Evolutionary conservation across 208 protist species (phyloP).

Genomic region (Sergeia podlipaevii): DNA sequence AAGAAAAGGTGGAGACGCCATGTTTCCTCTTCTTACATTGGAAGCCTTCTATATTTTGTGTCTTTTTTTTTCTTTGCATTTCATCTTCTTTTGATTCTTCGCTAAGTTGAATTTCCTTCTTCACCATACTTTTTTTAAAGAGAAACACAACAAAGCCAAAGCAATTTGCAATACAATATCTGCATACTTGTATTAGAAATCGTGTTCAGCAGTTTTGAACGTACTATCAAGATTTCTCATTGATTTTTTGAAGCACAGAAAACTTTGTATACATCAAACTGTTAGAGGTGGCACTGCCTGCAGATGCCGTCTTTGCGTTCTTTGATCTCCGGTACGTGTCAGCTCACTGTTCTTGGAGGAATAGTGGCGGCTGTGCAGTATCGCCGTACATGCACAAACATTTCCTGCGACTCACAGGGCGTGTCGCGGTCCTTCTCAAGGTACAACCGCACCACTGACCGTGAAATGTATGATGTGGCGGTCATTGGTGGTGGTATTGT

Average conservation of each 20-base stretch:
- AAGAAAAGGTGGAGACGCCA: background rate
- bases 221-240: too few species aligned
- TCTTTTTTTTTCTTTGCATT: too few species aligned
- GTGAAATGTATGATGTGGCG: constrained; percentile 53
- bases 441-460: background rate
- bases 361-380: constrained; percentile 15
- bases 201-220: too few species aligned
- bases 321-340: constrained; percentile 5
- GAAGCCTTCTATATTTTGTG: too few species aligned
- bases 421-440: constrained; percentile 5
- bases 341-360: constrained; percentile 5
- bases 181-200: too few species aligned
- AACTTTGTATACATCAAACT: too few species aligned
- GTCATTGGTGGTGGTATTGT: constrained; percentile 71
- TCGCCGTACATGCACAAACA: constrained; percentile 8
- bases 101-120: background rate
- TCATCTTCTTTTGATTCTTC: too few species aligned
- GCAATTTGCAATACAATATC: too few species aligned
- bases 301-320: too few species aligned
- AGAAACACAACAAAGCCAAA: background rate
- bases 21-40: background rate
- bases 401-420: background rate
- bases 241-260: too few species aligned
- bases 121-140: constrained; percentile 1
- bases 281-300: too few species aligned